Evolutionary conservation across 495 filamentous ascomycete species (phyloP), one percentile per base, ranked within the genome.

Genomic region (Penicillium arizonense): DNA sequence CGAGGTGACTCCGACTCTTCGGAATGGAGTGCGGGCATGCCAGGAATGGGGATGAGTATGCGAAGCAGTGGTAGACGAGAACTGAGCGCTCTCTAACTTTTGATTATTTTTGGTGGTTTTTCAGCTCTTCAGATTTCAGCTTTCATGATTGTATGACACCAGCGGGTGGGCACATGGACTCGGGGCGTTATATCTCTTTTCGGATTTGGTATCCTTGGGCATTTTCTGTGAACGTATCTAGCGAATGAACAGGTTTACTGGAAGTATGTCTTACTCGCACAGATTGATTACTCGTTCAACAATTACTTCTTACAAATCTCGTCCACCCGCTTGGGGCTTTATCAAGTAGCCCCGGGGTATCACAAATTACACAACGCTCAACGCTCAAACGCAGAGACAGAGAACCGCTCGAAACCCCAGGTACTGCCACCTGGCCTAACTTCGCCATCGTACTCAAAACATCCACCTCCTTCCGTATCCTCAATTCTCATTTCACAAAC

Each of bases 51-150:
- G n/a, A 58, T 59, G 47, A 61, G 58, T 52, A 36, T 67, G 53
- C 62, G 61, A 33, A 57, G 53, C 53, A 64, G 53, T 28, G 51
- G 61, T 32, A 52, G 65, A 47, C 57, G 61, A 46, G 67, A 75
- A 55, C 47, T 75, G 53, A 67, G 63, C 47, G 67, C 69, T 61
- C 46, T 67, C 41, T 75, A 45, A 54, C 38, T 7, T 32, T 47
- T 36, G 5, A 12, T 28, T 35, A 48, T 32, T 41, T 50, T 18
- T 38, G 46, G 35, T 53, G 26, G 56, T 51, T 65, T 55, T 51
- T 30, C 9, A 24, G 23, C 23, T 24, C 0, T 30, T 30, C 28
- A 10, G 28, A 5, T 30, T 30, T 4, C 24, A 30, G 28, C 28
- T 30, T 30, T 30, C 28, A 50, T 52, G 57, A 59, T 39, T 43